phyloP scores from a whole-genome alignment of 495 filamentous ascomycete genomes.

The Podospora australis region DNA sequence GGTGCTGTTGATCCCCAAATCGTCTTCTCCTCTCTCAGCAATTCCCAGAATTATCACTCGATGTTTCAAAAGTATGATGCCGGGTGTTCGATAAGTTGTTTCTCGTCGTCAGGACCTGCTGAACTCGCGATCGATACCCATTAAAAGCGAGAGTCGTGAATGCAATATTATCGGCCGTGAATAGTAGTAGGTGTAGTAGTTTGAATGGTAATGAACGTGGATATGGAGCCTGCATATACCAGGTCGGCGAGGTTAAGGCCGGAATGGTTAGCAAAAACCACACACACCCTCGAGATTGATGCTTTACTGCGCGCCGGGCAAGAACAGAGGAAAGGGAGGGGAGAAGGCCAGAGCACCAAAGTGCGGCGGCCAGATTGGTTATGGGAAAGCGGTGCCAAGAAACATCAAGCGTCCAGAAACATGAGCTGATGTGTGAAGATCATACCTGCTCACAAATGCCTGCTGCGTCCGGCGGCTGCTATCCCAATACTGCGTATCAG shows the following conservation, averaged over 20 bases:
- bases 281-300: slow-evolving; percentile 28
- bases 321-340: slow-evolving; percentile 21
- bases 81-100: slow-evolving; percentile 2
- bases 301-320: slow-evolving; percentile 31
- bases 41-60: slow-evolving; percentile 10
- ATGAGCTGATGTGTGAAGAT: slow-evolving; percentile 39
- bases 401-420: slow-evolving; percentile 33
- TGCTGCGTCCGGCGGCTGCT: slow-evolving; percentile 34
- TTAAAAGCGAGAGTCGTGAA: slow-evolving; percentile 29
- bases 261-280: slow-evolving; percentile 37
- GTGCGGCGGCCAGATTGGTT: slow-evolving; percentile 41
- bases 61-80: slow-evolving; percentile 15
- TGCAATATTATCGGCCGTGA: slow-evolving; percentile 17
- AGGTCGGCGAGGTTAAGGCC: slow-evolving; percentile 26
- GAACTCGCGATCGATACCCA: slow-evolving; percentile 35
- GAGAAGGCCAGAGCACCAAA: slow-evolving; percentile 23
- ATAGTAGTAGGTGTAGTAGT: too few species aligned
- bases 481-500: slow-evolving; percentile 10
- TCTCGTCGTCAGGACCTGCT: slow-evolving; percentile 52
- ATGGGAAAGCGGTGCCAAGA: slow-evolving; percentile 34
- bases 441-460: slow-evolving; percentile 50
- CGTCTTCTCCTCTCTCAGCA: slow-evolving; percentile 2
- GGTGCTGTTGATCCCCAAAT: slow-evolving; percentile 14
- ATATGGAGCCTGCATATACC: slow-evolving; percentile 39
- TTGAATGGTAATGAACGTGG: slow-evolving; percentile 31